phyloP scores from a whole-genome alignment of 2,329 filamentous ascomycete genomes.

The Phoma sp. region DNA sequence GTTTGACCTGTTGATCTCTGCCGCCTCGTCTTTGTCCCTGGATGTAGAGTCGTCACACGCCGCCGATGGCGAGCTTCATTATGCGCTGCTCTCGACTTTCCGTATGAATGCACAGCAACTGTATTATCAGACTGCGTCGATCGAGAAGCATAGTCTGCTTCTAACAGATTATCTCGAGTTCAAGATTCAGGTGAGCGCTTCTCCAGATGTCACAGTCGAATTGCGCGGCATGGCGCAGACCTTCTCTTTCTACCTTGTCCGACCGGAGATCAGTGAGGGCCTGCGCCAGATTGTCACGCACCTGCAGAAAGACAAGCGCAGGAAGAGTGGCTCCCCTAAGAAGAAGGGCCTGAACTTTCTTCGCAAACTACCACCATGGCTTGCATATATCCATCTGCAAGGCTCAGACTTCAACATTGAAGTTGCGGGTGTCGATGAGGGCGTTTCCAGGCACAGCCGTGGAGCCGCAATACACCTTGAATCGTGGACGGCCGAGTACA shows the following conservation, averaged over 20 bases:
- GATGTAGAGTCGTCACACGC: conserved; percentile 98
- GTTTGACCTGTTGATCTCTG: conserved; percentile 94
- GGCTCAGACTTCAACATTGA: conserved; percentile 90
- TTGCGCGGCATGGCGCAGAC: conserved; percentile 82
- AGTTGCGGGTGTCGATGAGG: conserved; percentile 84
- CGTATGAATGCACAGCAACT: conserved; percentile 85
- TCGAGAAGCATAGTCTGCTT: conserved; percentile 84
- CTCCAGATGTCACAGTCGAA: conserved; percentile 84
- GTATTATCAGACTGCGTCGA: conserved; percentile 90
- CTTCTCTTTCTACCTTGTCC: conserved; percentile 86
- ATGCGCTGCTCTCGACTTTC: conserved; percentile 82
- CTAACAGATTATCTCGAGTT: conserved; percentile 88
- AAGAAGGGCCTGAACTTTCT: conserved; percentile 65
- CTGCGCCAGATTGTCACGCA: conserved; percentile 90
- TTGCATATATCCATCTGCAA: conserved; percentile 83
- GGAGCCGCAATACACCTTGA: conserved; percentile 88
- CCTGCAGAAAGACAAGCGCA: conserved; percentile 63
- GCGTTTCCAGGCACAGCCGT: conserved; percentile 80
- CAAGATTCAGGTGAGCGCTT: conserved; percentile 82
- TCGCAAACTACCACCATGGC: conserved; percentile 81
- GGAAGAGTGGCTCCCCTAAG: conserved; percentile 50
- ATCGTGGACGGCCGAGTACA: conserved; percentile 87
- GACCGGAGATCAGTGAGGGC: conserved; percentile 90
- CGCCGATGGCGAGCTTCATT: conserved; percentile 81
- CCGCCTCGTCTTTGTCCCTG: conserved; percentile 89